Conservation (phyloP, 2,329 filamentous ascomycete genomes). For the Cercospora janseana region DNA sequence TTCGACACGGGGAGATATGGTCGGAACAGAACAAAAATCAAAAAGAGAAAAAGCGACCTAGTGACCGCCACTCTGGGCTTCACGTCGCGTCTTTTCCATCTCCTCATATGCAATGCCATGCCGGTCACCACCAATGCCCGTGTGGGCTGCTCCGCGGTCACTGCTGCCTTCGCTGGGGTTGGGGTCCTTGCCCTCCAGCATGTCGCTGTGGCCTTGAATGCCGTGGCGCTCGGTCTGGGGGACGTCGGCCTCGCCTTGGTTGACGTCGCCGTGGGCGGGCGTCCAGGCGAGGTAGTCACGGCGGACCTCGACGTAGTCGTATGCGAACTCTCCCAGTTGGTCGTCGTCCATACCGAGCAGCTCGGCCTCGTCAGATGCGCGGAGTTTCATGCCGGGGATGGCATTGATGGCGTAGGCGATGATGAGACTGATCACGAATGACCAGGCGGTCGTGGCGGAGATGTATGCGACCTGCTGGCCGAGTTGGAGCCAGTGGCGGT, state of each 20-base stretch:
- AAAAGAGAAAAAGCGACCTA: neutral
- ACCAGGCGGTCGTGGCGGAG: constrained; percentile 62
- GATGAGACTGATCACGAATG: constrained; percentile 70
- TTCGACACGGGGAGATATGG: too few relatives aligned
- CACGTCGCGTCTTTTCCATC: constrained; percentile 31
- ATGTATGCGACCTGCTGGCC: constrained; percentile 81
- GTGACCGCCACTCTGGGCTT: constrained; percentile 21
- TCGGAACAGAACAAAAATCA: too few relatives aligned
- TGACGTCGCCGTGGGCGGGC: constrained; percentile 66
- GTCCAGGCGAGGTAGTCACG: constrained; percentile 88
- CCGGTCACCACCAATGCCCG: constrained; percentile 52
- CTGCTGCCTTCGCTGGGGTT: constrained; percentile 44
- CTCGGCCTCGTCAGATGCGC: constrained; percentile 77
- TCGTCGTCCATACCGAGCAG: constrained; percentile 86
- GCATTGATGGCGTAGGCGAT: constrained; percentile 73
- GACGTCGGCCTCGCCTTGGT: constrained; percentile 57
- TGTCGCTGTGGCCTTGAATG: constrained; percentile 60
- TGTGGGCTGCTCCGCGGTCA: constrained; percentile 43
- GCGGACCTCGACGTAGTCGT: constrained; percentile 86
- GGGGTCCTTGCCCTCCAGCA: constrained; percentile 58
- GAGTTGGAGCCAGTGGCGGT: constrained; percentile 70
- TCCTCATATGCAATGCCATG: constrained; percentile 53
- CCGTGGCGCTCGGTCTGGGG: constrained; percentile 66
- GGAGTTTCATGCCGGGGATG: constrained; percentile 74
- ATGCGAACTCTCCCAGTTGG: constrained; percentile 85